Percentiles rank a stretch among this genome's conserved stretches.
phyloP scores from a whole-genome alignment of 345 rosid genomes.

The Pistacia vera region DNA sequence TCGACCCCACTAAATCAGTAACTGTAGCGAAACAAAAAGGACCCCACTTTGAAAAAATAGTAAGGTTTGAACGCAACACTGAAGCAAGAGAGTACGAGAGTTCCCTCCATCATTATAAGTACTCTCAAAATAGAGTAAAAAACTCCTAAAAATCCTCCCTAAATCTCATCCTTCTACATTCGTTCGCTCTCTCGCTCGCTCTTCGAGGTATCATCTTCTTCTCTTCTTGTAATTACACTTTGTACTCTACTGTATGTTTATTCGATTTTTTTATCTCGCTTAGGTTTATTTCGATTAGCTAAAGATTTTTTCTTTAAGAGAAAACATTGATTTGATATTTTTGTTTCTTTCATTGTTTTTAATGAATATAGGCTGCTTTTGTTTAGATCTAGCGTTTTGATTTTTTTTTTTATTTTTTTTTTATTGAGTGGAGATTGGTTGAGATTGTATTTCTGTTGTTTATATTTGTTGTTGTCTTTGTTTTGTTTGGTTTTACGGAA shows the following conservation, averaged over 20 bases:
- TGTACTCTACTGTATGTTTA: background rate
- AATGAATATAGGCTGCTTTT: background rate
- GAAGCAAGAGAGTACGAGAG: background rate
- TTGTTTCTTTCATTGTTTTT: background rate
- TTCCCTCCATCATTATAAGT: no score
- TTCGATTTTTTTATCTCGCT: background rate
- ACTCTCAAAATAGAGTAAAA: no score
- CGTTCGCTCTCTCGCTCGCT: no score
- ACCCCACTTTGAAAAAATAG: background rate
- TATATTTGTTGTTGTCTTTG: background rate
- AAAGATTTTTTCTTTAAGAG: no score
- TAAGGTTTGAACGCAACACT: background rate
- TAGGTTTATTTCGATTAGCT: background rate
- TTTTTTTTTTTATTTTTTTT: background rate
- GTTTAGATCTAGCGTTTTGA: constrained; percentile 3
- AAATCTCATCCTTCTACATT: no score
- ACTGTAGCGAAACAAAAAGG: background rate
- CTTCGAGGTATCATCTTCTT: no score
- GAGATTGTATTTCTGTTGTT: background rate
- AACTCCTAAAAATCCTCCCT: no score
- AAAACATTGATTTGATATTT: background rate
- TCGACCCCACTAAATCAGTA: background rate
- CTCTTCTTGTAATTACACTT: background rate
- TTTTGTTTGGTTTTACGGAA: background rate
- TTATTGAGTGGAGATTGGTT: background rate